These are phyloP conservation scores for Mycena leptocephala DNA, from an alignment of 768 basidiomycete species.

Conservation along the genomic window DNA sequence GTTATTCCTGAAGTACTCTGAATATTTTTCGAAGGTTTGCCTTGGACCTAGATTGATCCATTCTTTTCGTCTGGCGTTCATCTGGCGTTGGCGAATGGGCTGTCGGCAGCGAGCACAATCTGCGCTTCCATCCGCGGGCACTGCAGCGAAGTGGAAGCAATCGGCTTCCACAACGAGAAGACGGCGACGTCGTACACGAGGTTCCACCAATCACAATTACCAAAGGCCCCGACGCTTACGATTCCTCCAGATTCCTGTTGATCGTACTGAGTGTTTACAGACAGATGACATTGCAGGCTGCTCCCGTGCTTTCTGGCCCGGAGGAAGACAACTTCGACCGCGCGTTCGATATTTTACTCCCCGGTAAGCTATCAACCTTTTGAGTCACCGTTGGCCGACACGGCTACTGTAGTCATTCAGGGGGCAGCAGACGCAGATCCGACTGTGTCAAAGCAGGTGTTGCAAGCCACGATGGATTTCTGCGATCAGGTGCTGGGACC, in stretches of 20 bases:
- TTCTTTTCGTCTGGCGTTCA: constrained; percentile 72
- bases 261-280: constrained; percentile 66
- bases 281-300: constrained; percentile 61
- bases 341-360: constrained; percentile 63
- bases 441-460: constrained; percentile 20
- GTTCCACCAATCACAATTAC: constrained; percentile 26
- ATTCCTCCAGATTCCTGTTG: constrained; percentile 56
- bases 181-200: constrained; percentile 52
- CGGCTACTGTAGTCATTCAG: constrained; percentile 43
- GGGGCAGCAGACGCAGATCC: constrained; percentile 43
- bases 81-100: constrained; percentile 54
- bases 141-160: constrained; percentile 48
- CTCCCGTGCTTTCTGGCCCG: constrained; percentile 58
- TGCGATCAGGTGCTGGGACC: constrained; percentile 20
- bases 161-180: constrained; percentile 51
- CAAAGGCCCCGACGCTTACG: neutral
- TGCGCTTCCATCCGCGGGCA: constrained; percentile 51
- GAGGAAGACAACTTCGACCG: constrained; percentile 65
- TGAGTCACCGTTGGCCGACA: too few relatives aligned
- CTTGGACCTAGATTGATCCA: constrained; percentile 62
- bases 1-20: constrained; percentile 47
- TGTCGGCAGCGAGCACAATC: constrained; percentile 55
- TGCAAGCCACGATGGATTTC: constrained; percentile 32
- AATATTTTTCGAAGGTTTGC: constrained; percentile 43
- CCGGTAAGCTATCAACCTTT: constrained; percentile 26